These are phyloP conservation scores for Eucalyptus grandis DNA, from an alignment of 345 rosid genomes.

Conservation along the genomic window DNA sequence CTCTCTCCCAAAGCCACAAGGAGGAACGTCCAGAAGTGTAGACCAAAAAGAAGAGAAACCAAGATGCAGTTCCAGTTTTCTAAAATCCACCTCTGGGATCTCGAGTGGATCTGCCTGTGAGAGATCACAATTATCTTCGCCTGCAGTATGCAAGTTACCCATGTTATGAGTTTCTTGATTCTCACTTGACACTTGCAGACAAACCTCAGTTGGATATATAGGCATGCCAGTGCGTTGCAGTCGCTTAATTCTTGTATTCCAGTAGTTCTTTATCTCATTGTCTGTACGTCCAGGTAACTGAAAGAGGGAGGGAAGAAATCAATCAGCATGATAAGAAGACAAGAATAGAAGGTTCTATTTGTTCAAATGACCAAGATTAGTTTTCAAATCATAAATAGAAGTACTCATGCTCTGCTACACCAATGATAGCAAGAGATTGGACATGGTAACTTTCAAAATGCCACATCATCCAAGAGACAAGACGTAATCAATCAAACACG, in stretches of 20 bases:
- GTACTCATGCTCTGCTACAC: not conserved
- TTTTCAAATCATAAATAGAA: not conserved
- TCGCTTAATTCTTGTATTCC: constrained; percentile 58
- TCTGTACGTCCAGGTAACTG: constrained; percentile 71
- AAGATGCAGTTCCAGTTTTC: constrained; percentile 18
- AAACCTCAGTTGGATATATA: constrained; percentile 44
- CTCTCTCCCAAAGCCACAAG: constrained; percentile 9
- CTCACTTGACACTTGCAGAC: constrained; percentile 18
- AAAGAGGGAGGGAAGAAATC: not conserved
- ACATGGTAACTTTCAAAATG: not conserved
- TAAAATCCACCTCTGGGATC: constrained; percentile 37
- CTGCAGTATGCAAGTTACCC: constrained; percentile 5
- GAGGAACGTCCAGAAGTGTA: constrained; percentile 12
- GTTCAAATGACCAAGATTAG: not conserved
- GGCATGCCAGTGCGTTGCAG: constrained; percentile 46
- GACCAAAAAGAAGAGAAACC: constrained; percentile 13
- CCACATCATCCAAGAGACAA: not conserved
- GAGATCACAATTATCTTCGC: constrained; percentile 16
- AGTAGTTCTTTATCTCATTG: constrained; percentile 69
- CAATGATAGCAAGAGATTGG: not conserved
- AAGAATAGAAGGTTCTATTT: not conserved
- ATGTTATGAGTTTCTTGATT: constrained; percentile 12
- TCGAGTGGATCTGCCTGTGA: constrained; percentile 16
- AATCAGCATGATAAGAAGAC: not conserved
- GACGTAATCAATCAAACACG: not conserved